Evolutionary conservation across 441 rosid species (phyloP).

Genomic region (Aquilaria agallochum): DNA sequence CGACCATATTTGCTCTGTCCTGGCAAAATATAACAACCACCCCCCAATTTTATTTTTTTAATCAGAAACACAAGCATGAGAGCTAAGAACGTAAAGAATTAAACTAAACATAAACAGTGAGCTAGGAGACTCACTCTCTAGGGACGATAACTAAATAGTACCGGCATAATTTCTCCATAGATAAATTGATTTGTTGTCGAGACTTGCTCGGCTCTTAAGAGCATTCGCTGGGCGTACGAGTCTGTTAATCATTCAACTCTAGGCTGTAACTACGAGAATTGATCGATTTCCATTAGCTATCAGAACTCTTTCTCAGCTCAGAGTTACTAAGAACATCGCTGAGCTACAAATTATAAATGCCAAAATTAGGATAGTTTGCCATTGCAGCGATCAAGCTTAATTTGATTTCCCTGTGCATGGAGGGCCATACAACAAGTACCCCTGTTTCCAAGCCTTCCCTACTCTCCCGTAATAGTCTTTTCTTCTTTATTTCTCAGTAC

Average conservation of each 20-base stretch:
- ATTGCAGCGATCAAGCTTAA: conserved; percentile 38
- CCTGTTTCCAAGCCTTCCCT: conserved; percentile 44
- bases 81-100: no score
- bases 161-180: no score
- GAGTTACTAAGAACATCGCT: conserved; percentile 20
- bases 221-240: no score
- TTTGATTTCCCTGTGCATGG: conserved; percentile 38
- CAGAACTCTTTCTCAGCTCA: conserved; percentile 26
- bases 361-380: conserved; percentile 36
- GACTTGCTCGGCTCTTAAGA: no score
- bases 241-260: conserved; percentile 3
- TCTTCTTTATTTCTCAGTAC: conserved; percentile 19
- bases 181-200: no score
- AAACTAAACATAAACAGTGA: no score
- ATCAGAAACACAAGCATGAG: no score
- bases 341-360: conserved; percentile 34
- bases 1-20: no score
- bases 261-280: conserved; percentile 35
- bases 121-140: no score
- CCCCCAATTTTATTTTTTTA: no score
- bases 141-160: no score
- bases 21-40: no score
- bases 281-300: conserved; percentile 39
- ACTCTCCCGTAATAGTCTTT: conserved; percentile 29
- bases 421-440: conserved; percentile 39